Conservation (phyloP, 305 asterid species). For the Rubia peregrina region DNA sequence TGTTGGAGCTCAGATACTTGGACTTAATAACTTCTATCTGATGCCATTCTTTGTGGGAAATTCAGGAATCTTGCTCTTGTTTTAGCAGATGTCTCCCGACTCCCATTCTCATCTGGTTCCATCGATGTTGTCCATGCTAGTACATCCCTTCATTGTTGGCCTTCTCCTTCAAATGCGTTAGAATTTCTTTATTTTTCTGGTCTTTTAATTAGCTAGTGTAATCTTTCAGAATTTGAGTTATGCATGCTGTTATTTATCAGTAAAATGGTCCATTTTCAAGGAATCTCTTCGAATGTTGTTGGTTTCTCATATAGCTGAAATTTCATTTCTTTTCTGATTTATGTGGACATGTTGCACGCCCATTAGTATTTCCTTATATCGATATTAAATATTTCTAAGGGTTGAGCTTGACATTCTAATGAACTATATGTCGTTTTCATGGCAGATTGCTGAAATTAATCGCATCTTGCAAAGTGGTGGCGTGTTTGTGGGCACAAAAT, state of each 20-base stretch:
- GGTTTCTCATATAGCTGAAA: neutral
- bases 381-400: neutral
- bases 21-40: neutral
- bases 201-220: neutral
- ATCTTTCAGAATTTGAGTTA: neutral
- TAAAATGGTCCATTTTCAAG: neutral
- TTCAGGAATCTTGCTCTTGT: constrained; percentile 84
- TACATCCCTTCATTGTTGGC: constrained; percentile 98
- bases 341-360: neutral
- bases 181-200: constrained; percentile 8
- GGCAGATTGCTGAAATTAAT: constrained; percentile 82
- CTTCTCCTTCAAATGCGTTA: constrained; percentile 94
- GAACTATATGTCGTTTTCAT: constrained; percentile 1
- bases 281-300: neutral
- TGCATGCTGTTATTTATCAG: neutral
- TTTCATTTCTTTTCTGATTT: neutral
- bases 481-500: constrained; percentile 80
- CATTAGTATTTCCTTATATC: neutral
- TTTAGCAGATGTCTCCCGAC: constrained; percentile 91
- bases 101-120: constrained; percentile 84
- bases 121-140: constrained; percentile 95
- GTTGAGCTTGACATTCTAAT: neutral
- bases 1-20: neutral
- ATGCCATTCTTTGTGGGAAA: constrained; percentile 8
- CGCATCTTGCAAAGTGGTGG: constrained; percentile 83